phyloP scores from a whole-genome alignment of 1,284 basidiomycete species.

The Apiotrichum veenhuisii region DNA sequence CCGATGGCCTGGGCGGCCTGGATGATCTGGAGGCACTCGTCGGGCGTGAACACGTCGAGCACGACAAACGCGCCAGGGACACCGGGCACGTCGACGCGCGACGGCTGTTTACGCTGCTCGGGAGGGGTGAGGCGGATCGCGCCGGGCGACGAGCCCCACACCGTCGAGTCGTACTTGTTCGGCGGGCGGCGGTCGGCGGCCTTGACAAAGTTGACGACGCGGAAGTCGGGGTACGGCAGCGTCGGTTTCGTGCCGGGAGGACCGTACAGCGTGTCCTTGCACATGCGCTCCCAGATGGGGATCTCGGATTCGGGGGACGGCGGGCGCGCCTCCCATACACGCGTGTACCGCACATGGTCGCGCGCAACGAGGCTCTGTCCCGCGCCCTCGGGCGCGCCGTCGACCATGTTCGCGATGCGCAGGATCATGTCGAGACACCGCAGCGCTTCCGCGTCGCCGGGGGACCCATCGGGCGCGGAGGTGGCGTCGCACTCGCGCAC shows the following conservation, averaged over 20 bases:
- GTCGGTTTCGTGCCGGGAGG: conserved; percentile 15
- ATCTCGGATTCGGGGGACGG: conserved; percentile 30
- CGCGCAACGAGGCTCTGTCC: conserved; percentile 19
- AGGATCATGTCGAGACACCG: conserved; percentile 56
- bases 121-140: conserved; percentile 51
- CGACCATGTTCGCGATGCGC: conserved; percentile 47
- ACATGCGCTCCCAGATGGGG: conserved; percentile 41
- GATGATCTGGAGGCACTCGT: conserved; percentile 54
- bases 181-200: conserved; percentile 52
- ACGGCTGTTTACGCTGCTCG: conserved; percentile 18
- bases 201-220: conserved; percentile 42
- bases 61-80: conserved; percentile 55
- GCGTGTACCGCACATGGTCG: conserved; percentile 19
- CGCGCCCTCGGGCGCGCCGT: conserved; percentile 9
- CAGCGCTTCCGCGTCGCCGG: conserved; percentile 47
- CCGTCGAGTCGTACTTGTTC: conserved; percentile 55
- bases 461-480: conserved; percentile 40
- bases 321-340: conserved; percentile 40
- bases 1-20: conserved; percentile 54
- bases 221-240: conserved; percentile 32
- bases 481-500: conserved; percentile 59
- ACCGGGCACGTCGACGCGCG: conserved; percentile 45
- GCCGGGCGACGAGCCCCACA: conserved; percentile 52
- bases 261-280: conserved; percentile 27
- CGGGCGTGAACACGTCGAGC: conserved; percentile 53